Evolutionary conservation across 2,329 filamentous ascomycete species (phyloP).

Genomic region (Madurella fahalii): DNA sequence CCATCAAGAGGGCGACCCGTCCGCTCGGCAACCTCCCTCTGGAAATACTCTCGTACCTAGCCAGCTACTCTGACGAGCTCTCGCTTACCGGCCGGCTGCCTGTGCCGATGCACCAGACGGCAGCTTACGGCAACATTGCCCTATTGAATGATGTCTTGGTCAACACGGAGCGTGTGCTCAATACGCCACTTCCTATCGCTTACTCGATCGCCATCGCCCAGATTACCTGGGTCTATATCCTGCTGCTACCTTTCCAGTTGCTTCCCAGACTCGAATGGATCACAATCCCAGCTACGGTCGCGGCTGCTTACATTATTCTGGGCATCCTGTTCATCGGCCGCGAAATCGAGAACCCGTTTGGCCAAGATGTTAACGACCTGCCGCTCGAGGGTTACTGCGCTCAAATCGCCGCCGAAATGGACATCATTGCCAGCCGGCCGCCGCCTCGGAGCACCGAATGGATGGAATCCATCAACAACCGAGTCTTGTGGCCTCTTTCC

Average conservation of each 20-base stretch:
- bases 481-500: conserved; percentile 40
- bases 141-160: conserved; percentile 62
- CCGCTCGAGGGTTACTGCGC: conserved; percentile 62
- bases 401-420: conserved; percentile 60
- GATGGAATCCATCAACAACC: conserved; percentile 36
- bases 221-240: conserved; percentile 72
- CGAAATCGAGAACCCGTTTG: conserved; percentile 69
- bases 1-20: conserved; percentile 61
- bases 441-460: conserved; percentile 50
- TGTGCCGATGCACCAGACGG: conserved; percentile 48
- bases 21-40: conserved; percentile 69
- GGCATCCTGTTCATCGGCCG: conserved; percentile 62
- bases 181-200: conserved; percentile 67
- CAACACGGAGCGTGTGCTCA: conserved; percentile 67
- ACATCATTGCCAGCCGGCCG: conserved; percentile 55
- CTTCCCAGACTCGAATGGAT: conserved; percentile 58
- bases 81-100: conserved; percentile 47
- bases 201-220: conserved; percentile 73
- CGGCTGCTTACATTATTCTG: conserved; percentile 68
- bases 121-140: conserved; percentile 46
- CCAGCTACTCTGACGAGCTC: conserved; percentile 55
- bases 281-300: conserved; percentile 64
- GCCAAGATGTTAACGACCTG: conserved; percentile 64
- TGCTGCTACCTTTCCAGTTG: conserved; percentile 70
- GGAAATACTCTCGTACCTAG: conserved; percentile 65